Evolutionary conservation across 352 stramenopile species (phyloP), one percentile per base, ranked within the genome.

Genomic region (Peronospora destructor): DNA sequence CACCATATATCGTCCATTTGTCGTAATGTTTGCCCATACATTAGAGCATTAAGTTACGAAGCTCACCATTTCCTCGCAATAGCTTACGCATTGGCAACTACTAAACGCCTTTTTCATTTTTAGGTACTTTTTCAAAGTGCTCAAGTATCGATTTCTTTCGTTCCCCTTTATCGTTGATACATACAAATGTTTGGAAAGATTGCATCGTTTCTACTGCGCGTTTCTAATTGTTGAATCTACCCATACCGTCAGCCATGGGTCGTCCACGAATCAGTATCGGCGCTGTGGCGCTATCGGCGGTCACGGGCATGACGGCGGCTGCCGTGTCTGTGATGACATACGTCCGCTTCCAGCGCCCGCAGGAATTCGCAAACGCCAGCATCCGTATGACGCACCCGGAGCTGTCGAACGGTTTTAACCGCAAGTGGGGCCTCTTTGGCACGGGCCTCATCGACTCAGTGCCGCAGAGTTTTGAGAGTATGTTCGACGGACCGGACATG

Each of bases 241-340:
- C n/a, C 26, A 30, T 11, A 10, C 26, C 5, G 8, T 35, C 12
- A n/a, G 56, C 2, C 6, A 73, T 75, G 66, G 44, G 64, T 44
- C 56, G 49, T 37, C 64, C 59, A 16, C 70, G 73, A 28, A 53
- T 79, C 40, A 88, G 66, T 38, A 33, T 91, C 45, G 41, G 66
- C 10, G 74, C 71, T 6, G 62, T 87, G 16, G 76, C 76, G 44
- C 69, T 91, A 61, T 88, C 80, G 19, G 79, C 74, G 23, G 61
- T 76, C 14, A 91, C 83, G 53, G 83, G 83, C 52, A 91, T 87
- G 80, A 89, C 80, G 41, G 59, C 84, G n/a, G n/a, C n/a, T n/a
- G n/a, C n/a, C n/a, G n/a, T n/a, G n/a, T n/a, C n/a, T n/a, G n/a
- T n/a, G n/a, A n/a, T n/a, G n/a, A n/a, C n/a, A n/a, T n/a, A n/a